Base-by-base conservation (phyloP, 768 basidiomycete species). In the Candolleomyces aberdarensis region DNA sequence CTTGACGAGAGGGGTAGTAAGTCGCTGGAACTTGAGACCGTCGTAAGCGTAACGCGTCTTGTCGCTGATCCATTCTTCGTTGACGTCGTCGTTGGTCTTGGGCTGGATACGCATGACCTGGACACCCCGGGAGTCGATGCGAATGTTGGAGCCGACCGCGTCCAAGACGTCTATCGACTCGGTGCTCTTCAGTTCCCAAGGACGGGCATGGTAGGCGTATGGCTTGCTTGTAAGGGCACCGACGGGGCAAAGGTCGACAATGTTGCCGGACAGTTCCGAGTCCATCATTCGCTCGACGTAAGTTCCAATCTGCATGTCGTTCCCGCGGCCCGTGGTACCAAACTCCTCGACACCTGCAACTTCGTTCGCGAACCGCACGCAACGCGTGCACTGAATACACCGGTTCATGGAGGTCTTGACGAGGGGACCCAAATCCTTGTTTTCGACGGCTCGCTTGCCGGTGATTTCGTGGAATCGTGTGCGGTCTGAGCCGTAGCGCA, bases 21-120 rank as follows among this genome's bases (percentile, higher is more conserved):
- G 79, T 20, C 96, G 90, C 74, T 99, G 97, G 82, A 94, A 96
- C 69, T 86, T 87, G 36, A 99, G 83, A 10, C 97, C 97, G 68
- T 99, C 97, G 73, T 95, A 91, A 1, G 96, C 92, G 73, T 94
- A 95, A 60, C 97, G 91, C 1, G 96, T 95, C 83, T 99, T 99
- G 83, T 99, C 97, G 74, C 85, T 94, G 73, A 99, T 96, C 97
- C 97, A 98, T 74, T 99, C 97, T 79, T 99, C 97, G 74, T 99
- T 99, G 64, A 99, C 88, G 66, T 97, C 92, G 74, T 98, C 97
- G 72, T 98, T 98, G 54, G 93, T 92, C 69, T 91, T 85, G 1
- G 97, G 97, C 70, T 97, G 95, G 66, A 99, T 84, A 54, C 97
- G 89, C 96, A 98, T 98, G 64, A 98, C 96, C 72, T 93, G 87